A percentile compares a stretch with the other conserved stretches of the same genome.
Evolutionary conservation across 176 grass and related monocot species (phyloP).

Genomic region (Carex littledalei): DNA sequence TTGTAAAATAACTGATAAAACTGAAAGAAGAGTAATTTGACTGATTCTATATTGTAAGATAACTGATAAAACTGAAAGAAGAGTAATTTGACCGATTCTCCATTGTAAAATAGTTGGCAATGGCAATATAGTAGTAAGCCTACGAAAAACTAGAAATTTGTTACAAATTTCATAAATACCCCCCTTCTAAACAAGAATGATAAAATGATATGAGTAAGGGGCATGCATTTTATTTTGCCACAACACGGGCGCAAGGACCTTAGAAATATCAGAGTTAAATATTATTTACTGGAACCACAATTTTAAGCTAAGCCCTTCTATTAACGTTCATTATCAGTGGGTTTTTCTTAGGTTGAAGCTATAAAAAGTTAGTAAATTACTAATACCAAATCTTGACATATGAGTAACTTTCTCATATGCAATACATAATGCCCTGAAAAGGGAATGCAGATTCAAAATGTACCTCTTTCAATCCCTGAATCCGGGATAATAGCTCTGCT

Average conservation of each 20-base stretch:
- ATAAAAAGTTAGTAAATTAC: not conserved
- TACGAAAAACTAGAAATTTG: not conserved
- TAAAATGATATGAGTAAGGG: not conserved
- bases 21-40: not conserved
- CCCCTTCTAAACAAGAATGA: not conserved
- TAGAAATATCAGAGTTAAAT: not conserved
- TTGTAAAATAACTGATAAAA: not conserved
- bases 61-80: not conserved
- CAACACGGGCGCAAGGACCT: not conserved
- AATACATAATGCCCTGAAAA: too few relatives aligned
- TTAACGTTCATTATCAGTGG: not conserved
- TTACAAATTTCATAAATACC: not conserved
- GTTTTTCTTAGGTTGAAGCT: not conserved
- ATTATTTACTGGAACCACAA: not conserved
- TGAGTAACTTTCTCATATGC: not conserved
- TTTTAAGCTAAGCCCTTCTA: not conserved
- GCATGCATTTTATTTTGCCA: too few relatives aligned
- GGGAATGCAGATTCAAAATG: not conserved
- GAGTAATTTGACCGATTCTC: not conserved
- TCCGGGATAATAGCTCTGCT: constrained; percentile 46
- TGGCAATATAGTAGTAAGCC: not conserved
- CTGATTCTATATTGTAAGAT: not conserved
- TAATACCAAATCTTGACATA: not conserved
- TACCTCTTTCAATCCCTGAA: constrained; percentile 67
- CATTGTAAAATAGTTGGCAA: not conserved